phyloP scores from a whole-genome alignment of 129 eudicot species.

The Calendula officinalis region DNA sequence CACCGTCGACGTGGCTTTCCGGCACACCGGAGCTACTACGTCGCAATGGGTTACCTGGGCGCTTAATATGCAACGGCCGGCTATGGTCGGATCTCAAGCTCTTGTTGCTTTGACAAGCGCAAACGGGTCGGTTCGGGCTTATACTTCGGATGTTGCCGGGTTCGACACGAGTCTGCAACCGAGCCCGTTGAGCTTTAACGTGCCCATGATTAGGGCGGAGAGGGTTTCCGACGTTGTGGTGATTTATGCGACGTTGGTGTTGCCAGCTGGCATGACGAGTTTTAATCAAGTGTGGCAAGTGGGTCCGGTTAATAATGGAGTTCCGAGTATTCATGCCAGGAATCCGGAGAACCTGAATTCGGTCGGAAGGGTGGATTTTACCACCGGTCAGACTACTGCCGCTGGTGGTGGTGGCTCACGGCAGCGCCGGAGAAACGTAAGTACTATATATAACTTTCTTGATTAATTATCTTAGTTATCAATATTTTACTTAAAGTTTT shows the following conservation, averaged over 20 bases:
- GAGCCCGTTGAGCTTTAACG: conserved; percentile 45
- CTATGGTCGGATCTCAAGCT: conserved; percentile 57
- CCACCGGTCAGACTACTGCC: conserved; percentile 38
- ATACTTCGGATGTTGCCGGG: conserved; percentile 34
- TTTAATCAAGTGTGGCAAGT: conserved; percentile 84
- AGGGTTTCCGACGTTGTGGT: conserved; percentile 35
- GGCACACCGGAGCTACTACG: conserved; percentile 40
- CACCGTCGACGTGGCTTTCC: conserved; percentile 65
- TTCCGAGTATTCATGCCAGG: conserved; percentile 34
- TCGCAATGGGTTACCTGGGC: conserved; percentile 80
- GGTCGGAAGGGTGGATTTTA: conserved; percentile 50
- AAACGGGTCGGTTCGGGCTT: conserved; percentile 38
- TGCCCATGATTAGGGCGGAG: conserved; percentile 41
- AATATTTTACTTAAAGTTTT: neutral
- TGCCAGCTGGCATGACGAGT: conserved; percentile 48
- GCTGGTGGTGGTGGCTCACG: conserved; percentile 44
- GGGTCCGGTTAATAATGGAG: conserved; percentile 44
- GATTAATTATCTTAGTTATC: neutral
- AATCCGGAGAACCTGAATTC: conserved; percentile 34
- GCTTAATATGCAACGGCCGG: conserved; percentile 33
- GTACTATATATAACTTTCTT: conserved; percentile 17
- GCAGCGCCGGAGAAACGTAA: conserved; percentile 62
- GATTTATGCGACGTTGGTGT: conserved; percentile 58
- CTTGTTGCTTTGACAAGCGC: conserved; percentile 51
- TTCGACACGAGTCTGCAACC: conserved; percentile 13